Evolutionary conservation across 2,329 filamentous ascomycete genomes (phyloP).

Genomic region (Beauveria australis): DNA sequence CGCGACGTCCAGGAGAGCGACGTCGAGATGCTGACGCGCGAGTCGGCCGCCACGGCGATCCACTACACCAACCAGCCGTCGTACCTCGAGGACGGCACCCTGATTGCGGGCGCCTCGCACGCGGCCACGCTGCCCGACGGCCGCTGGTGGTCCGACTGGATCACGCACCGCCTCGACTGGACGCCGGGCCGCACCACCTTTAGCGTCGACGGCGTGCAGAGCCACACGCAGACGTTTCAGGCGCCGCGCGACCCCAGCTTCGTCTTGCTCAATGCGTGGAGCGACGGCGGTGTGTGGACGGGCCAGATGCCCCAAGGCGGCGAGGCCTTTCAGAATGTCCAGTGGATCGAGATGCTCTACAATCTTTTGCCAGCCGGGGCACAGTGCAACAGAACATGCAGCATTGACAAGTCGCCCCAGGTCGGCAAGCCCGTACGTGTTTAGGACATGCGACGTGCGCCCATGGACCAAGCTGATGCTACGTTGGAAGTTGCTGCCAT

Average conservation of each 20-base stretch:
- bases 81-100: conserved; percentile 33
- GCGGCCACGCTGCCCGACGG: conserved; percentile 34
- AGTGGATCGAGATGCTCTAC: conserved; percentile 53
- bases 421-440: conserved; percentile 30
- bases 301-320: conserved; percentile 43
- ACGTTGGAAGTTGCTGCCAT: neutral
- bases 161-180: conserved; percentile 52
- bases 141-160: conserved; percentile 43
- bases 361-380: conserved; percentile 20
- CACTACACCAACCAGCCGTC: conserved; percentile 54
- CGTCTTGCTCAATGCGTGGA: conserved; percentile 51
- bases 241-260: conserved; percentile 42
- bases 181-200: conserved; percentile 42
- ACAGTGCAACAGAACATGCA: conserved; percentile 28
- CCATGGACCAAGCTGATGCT: neutral
- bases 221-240: conserved; percentile 43
- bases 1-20: conserved; percentile 39
- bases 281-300: conserved; percentile 48
- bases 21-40: conserved; percentile 40
- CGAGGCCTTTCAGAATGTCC: conserved; percentile 46
- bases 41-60: conserved; percentile 27
- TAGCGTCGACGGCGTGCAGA: conserved; percentile 41
- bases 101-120: conserved; percentile 35
- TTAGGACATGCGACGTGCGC: neutral
- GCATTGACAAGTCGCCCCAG: conserved; percentile 29